Evolutionary conservation across 2,329 filamentous ascomycete species (phyloP).

Genomic region (Cryphonectria radicalis): DNA sequence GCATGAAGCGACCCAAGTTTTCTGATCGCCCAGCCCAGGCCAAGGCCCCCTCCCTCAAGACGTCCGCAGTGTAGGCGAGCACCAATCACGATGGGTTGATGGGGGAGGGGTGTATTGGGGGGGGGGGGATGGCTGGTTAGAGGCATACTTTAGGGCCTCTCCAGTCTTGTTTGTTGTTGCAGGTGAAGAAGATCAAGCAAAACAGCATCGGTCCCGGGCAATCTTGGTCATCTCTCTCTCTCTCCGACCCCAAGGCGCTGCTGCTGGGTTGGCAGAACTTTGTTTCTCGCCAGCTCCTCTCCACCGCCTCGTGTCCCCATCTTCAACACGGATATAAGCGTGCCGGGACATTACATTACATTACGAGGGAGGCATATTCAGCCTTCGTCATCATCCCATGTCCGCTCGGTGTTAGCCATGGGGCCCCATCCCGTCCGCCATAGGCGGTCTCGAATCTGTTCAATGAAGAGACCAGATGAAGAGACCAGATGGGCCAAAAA

Average conservation of each 20-base stretch:
- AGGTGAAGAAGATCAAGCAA: neutral
- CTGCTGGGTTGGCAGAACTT: neutral
- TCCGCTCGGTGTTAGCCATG: neutral
- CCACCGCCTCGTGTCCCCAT: neutral
- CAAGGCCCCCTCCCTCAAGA: neutral
- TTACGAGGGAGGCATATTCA: constrained; percentile 1
- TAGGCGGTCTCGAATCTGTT: neutral
- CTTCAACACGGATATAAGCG: constrained; percentile 5
- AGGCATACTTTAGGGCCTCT: neutral
- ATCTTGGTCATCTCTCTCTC: neutral
- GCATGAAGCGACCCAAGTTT: constrained; percentile 19
- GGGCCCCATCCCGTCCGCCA: neutral
- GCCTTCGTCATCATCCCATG: constrained; percentile 18
- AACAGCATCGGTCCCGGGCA: neutral
- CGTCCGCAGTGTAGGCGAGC: neutral
- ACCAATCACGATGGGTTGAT: neutral
- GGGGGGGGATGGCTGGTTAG: neutral
- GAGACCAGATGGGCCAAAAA: constrained; percentile 14
- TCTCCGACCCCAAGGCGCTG: neutral
- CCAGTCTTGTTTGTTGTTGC: neutral
- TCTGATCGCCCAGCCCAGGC: neutral
- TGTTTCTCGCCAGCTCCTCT: constrained; percentile 3
- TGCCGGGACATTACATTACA: constrained; percentile 12
- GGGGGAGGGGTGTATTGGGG: no score
- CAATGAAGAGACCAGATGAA: constrained; percentile 6